These are phyloP conservation scores for Pythium phragmiticola DNA, from an alignment of 352 stramenopile species.

Conservation along the genomic window DNA sequence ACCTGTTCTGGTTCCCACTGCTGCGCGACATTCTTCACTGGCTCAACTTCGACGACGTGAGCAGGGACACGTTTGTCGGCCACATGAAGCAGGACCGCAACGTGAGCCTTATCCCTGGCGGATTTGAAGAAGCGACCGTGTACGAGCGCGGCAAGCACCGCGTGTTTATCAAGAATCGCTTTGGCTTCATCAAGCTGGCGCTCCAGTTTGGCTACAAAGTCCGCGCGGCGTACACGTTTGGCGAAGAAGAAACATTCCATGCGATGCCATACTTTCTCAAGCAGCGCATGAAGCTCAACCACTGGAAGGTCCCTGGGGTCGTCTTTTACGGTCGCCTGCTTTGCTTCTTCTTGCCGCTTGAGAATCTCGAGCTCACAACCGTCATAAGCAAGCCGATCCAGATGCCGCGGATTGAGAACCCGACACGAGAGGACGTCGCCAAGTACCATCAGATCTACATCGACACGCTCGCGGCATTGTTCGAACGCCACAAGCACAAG, in stretches of 20 bases:
- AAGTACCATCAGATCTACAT: conserved; percentile 91
- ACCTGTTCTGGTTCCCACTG: conserved; percentile 67
- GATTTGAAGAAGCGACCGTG: conserved; percentile 94
- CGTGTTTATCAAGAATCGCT: conserved; percentile 89
- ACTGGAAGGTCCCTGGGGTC: conserved; percentile 79
- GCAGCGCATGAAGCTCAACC: conserved; percentile 80
- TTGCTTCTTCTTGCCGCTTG: conserved; percentile 84
- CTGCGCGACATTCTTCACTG: conserved; percentile 71
- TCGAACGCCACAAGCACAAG: conserved; percentile 82
- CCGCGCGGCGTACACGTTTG: conserved; percentile 91
- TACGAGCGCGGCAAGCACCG: conserved; percentile 78
- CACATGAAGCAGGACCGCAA: conserved; percentile 62
- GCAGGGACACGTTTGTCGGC: conserved; percentile 44
- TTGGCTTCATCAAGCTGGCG: conserved; percentile 93
- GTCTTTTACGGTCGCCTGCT: conserved; percentile 67
- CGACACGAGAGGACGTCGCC: conserved; percentile 83
- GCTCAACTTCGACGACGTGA: conserved; percentile 57
- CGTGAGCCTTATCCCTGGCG: conserved; percentile 85
- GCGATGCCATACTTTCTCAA: conserved; percentile 82
- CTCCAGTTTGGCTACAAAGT: conserved; percentile 91
- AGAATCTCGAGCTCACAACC: conserved; percentile 78
- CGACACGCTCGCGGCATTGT: conserved; percentile 73
- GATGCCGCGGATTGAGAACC: conserved; percentile 84
- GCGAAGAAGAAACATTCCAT: conserved; percentile 87
- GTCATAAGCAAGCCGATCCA: conserved; percentile 87